Evolutionary conservation across 257 asterid genomes (phyloP).

Genomic region (Penstemon eatonii): DNA sequence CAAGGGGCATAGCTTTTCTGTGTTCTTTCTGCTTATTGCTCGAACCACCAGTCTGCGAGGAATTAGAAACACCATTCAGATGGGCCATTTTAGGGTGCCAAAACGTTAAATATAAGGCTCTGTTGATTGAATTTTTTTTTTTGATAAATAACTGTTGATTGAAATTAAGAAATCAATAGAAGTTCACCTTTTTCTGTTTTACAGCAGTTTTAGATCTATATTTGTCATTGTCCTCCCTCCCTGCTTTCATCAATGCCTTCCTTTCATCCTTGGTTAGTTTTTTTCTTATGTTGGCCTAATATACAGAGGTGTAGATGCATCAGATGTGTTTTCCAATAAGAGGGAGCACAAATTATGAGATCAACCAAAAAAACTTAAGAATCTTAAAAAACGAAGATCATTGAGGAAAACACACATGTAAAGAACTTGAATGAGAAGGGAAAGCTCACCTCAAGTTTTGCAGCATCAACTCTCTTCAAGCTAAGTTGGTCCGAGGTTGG

Average conservation of each 20-base stretch:
- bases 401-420: not conserved
- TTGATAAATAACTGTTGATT: no score
- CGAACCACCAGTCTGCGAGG: conserved; percentile 64
- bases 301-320: conserved; percentile 30
- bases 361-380: conserved; percentile 8
- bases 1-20: conserved; percentile 73
- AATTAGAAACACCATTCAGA: not conserved
- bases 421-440: not conserved
- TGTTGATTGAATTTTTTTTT: not conserved
- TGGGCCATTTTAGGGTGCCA: not conserved
- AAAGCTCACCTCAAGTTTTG: conserved; percentile 68
- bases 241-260: conserved; percentile 57
- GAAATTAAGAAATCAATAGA: not conserved
- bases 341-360: not conserved
- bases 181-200: conserved; percentile 71
- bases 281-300: conserved; percentile 70
- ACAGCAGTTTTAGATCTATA: conserved; percentile 64
- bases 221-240: conserved; percentile 74
- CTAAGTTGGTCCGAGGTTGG: conserved; percentile 75
- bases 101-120: not conserved
- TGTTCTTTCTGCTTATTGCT: conserved; percentile 81
- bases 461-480: conserved; percentile 72
- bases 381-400: not conserved
- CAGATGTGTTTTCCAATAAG: conserved; percentile 18
- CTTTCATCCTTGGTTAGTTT: conserved; percentile 75